Evolutionary conservation across 352 stramenopile genomes (phyloP).

Genomic region (Thalassiosira allenii): DNA sequence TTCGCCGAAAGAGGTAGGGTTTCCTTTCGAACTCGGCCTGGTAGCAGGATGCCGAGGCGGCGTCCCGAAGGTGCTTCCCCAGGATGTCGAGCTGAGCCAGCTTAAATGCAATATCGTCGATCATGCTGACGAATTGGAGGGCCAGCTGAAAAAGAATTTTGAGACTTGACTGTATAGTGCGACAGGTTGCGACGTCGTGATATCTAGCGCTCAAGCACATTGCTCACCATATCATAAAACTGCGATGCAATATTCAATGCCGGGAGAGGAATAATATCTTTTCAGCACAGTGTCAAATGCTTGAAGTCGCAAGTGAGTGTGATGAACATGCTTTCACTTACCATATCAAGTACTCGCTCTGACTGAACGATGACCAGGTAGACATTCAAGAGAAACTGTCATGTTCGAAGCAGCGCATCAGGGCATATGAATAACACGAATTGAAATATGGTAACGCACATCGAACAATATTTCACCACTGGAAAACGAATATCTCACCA

Average conservation of each 20-base stretch:
- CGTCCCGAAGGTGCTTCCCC: conserved; percentile 14
- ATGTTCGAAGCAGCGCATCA: too few relatives aligned
- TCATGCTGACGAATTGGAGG: conserved; percentile 13
- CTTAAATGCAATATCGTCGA: conserved; percentile 26
- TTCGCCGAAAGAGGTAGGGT: neutral
- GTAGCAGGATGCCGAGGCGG: conserved; percentile 12
- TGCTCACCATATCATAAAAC: conserved; percentile 25
- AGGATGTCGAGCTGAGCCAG: conserved; percentile 19
- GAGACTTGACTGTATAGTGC: too few relatives aligned
- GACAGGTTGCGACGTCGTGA: too few relatives aligned
- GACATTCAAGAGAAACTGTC: conserved; percentile 5
- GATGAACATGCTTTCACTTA: neutral
- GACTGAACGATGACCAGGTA: conserved; percentile 7
- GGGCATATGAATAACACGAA: too few relatives aligned
- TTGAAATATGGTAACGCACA: too few relatives aligned
- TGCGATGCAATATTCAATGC: too few relatives aligned
- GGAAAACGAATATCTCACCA: too few relatives aligned
- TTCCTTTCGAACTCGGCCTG: conserved; percentile 10
- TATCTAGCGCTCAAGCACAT: too few relatives aligned
- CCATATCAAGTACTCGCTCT: conserved; percentile 3
- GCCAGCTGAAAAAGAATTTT: neutral
- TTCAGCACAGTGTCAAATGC: too few relatives aligned
- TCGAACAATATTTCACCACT: too few relatives aligned
- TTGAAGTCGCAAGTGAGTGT: too few relatives aligned
- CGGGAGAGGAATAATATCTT: too few relatives aligned